phyloP scores from a whole-genome alignment of 2,329 filamentous ascomycete species.

The Clonostachys sp. region DNA sequence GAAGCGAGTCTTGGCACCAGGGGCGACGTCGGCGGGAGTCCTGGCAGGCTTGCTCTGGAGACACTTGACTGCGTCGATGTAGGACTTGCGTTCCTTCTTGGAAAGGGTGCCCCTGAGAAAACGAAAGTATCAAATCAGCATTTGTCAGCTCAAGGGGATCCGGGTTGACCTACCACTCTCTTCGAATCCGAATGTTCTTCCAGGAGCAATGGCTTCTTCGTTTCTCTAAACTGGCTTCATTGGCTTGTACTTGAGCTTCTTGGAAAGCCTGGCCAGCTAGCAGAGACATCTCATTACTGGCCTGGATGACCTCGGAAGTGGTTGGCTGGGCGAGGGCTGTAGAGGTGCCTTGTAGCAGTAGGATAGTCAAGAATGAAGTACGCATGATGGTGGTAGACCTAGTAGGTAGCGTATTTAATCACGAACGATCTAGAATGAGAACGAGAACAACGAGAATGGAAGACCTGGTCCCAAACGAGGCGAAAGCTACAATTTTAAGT shows the following conservation, averaged over 20 bases:
- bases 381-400: too few relatives aligned
- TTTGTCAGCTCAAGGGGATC: neutral
- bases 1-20: conserved; percentile 37
- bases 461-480: too few relatives aligned
- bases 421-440: too few relatives aligned
- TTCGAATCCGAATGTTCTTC: conserved; percentile 19
- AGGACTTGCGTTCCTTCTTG: conserved; percentile 20
- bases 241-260: conserved; percentile 11
- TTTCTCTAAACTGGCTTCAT: conserved; percentile 7
- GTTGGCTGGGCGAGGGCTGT: neutral
- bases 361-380: too few relatives aligned
- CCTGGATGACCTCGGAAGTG: conserved; percentile 1
- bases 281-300: conserved; percentile 1
- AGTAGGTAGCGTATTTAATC: too few relatives aligned
- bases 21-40: conserved; percentile 21
- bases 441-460: too few relatives aligned
- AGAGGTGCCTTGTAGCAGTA: neutral
- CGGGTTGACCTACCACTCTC: conserved; percentile 17
- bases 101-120: conserved; percentile 13
- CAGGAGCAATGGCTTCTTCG: conserved; percentile 15
- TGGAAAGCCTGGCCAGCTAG: conserved; percentile 11
- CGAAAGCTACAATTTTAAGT: too few relatives aligned
- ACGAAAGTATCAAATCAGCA: neutral
- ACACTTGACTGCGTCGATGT: conserved; percentile 39
- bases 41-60: conserved; percentile 28